These are phyloP conservation scores for Arxiozyma bovina DNA, from an alignment of 1,139 yeast genomes.

Conservation along the genomic window DNA sequence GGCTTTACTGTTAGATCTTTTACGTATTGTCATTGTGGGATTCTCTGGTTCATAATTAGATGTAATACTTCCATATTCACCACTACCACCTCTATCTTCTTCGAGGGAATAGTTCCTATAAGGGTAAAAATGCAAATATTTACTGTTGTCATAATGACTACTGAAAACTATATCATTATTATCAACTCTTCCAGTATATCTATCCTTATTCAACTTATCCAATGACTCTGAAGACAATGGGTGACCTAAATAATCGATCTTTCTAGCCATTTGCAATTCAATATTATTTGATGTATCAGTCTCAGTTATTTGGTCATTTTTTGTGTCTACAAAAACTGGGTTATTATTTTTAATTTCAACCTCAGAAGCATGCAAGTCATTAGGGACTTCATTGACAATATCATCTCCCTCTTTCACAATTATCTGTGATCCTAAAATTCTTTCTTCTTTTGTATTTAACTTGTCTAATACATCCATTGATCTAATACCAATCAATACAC, in stretches of 20 bases:
- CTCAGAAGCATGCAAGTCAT: neutral
- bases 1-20: conserved; percentile 25
- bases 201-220: neutral
- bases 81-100: neutral
- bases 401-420: neutral
- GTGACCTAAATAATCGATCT: conserved; percentile 1
- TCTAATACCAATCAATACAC: neutral
- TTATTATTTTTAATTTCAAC: too few species aligned
- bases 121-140: neutral
- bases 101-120: neutral
- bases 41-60: neutral
- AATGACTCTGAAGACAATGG: conserved; percentile 1
- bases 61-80: neutral
- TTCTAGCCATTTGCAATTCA: neutral
- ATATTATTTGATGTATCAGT: neutral
- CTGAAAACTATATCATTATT: neutral
- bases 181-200: neutral
- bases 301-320: neutral
- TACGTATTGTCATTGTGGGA: conserved; percentile 9
- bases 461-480: neutral
- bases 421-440: neutral
- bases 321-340: neutral
- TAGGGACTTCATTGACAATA: neutral
- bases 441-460: neutral
- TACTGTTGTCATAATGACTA: neutral